Evolutionary conservation across 1,284 basidiomycete species (phyloP).

Genomic region (Termitomyces sp.): DNA sequence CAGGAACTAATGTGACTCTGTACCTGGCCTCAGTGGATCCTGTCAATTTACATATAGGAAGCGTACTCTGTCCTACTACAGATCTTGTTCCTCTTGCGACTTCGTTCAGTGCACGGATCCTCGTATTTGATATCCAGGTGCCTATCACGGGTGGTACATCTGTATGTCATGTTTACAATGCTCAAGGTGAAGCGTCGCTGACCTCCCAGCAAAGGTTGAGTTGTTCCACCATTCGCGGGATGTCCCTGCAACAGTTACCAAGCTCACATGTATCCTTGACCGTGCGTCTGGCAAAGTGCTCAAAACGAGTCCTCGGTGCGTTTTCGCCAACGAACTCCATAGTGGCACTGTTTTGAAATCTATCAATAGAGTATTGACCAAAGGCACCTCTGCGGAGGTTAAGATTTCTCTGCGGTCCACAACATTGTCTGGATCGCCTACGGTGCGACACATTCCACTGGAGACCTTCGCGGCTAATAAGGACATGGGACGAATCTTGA

Average conservation of each 20-base stretch:
- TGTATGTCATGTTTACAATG: slow-evolving; percentile 37
- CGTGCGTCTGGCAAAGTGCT: slow-evolving; percentile 69
- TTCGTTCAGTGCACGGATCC: slow-evolving; percentile 80
- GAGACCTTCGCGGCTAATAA: slow-evolving; percentile 91
- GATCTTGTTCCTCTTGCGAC: slow-evolving; percentile 73
- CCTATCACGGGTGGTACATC: slow-evolving; percentile 88
- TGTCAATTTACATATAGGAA: slow-evolving; percentile 83
- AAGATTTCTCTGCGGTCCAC: slow-evolving; percentile 70
- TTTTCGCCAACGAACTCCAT: background rate
- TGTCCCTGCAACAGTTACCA: slow-evolving; percentile 83
- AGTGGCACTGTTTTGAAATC: slow-evolving; percentile 1
- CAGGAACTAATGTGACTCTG: slow-evolving; percentile 86
- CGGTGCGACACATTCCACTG: slow-evolving; percentile 66
- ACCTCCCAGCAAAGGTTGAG: slow-evolving; percentile 58
- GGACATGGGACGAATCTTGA: slow-evolving; percentile 91
- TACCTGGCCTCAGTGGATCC: slow-evolving; percentile 84
- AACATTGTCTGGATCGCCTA: slow-evolving; percentile 43
- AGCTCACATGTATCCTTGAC: slow-evolving; percentile 76
- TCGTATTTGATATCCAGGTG: slow-evolving; percentile 89
- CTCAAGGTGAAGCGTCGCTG: background rate
- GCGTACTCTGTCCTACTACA: slow-evolving; percentile 77
- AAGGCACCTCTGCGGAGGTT: slow-evolving; percentile 80
- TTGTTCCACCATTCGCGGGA: slow-evolving; percentile 94
- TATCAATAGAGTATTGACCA: slow-evolving; percentile 69
- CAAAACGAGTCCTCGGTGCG: slow-evolving; percentile 78